Evolutionary conservation across 2,329 filamentous ascomycete species (phyloP).

Genomic region (Berkeleyomyces rouxiae): DNA sequence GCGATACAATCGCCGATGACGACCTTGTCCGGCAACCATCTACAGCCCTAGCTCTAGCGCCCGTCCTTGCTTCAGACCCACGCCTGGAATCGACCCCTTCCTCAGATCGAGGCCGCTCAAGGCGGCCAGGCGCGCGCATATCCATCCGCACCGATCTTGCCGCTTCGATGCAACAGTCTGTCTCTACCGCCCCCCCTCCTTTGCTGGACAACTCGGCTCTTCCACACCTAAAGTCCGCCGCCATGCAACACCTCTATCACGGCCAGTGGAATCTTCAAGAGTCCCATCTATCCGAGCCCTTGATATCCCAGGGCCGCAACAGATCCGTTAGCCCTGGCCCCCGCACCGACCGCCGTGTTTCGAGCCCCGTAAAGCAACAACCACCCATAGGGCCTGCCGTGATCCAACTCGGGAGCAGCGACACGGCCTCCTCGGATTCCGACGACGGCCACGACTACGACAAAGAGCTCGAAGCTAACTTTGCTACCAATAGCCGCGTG

Average conservation of each 20-base stretch:
- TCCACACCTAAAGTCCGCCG: background rate
- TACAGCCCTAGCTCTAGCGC: background rate
- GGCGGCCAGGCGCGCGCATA: background rate
- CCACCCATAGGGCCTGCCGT: background rate
- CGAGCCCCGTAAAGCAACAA: background rate
- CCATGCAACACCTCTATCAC: background rate
- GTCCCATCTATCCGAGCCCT: constrained; percentile 9
- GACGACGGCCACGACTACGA: background rate
- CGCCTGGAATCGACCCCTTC: background rate
- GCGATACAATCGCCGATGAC: background rate
- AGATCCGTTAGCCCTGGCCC: constrained; percentile 6
- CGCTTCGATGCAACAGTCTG: background rate
- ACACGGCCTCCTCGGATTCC: background rate
- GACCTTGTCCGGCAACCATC: background rate
- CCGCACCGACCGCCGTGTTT: background rate
- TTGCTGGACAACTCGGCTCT: background rate
- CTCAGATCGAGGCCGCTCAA: background rate
- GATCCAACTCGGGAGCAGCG: background rate
- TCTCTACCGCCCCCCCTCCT: background rate
- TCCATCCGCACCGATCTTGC: constrained; percentile 8
- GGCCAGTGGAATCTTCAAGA: constrained; percentile 8
- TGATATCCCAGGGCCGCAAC: background rate
- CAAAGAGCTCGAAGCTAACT: background rate
- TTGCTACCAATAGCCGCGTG: background rate
- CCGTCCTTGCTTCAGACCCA: background rate